phyloP scores from a whole-genome alignment of 1,139 yeast species.

The Magnusiomyces starmeri region DNA sequence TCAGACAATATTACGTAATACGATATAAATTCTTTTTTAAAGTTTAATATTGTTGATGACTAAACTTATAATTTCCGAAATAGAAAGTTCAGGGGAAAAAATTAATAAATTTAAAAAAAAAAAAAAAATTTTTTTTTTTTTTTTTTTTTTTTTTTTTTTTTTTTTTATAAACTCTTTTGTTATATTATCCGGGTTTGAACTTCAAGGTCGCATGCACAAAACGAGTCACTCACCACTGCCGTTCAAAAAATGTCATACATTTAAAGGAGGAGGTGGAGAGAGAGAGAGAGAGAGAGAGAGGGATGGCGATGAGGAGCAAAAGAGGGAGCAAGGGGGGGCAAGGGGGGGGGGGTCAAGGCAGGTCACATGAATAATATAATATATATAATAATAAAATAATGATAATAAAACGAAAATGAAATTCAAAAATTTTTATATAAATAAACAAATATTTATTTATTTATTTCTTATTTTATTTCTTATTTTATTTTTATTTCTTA shows the following conservation, averaged over 20 bases:
- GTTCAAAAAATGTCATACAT: background rate
- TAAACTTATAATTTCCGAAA: background rate
- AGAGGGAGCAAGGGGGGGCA: too few species aligned
- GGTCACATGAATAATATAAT: background rate
- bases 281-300: too few species aligned
- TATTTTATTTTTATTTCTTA: background rate
- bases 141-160: background rate
- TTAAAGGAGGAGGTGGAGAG: too few species aligned
- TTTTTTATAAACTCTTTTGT: background rate
- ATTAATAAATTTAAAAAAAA: background rate
- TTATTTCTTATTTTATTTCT: background rate
- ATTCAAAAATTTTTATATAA: background rate
- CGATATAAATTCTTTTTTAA: too few species aligned
- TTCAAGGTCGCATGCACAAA: too few species aligned
- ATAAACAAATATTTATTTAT: background rate
- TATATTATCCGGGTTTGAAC: too few species aligned
- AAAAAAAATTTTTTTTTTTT: background rate
- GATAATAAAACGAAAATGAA: background rate
- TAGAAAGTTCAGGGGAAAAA: background rate
- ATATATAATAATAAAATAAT: background rate
- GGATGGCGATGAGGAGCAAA: background rate
- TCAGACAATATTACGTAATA: too few species aligned
- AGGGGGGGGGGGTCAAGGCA: too few species aligned
- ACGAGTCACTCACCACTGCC: background rate
- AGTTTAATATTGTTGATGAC: background rate